Evolutionary conservation across 2,329 filamentous ascomycete genomes (phyloP), one percentile per base, ranked within the genome.

Genomic region (Talaromyces sp.): DNA sequence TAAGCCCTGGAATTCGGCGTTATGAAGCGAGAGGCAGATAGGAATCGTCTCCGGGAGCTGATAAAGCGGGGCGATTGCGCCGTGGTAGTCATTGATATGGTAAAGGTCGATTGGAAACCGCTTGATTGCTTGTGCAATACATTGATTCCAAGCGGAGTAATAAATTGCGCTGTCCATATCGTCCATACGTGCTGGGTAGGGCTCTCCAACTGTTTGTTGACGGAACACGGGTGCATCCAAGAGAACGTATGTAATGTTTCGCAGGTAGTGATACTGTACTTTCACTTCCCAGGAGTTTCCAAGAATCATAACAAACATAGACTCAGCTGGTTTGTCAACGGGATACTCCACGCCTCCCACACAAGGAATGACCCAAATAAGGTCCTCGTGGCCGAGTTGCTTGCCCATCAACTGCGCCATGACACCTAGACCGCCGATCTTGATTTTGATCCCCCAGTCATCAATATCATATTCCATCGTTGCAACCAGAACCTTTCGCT

Each of bases 381-480:
- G 75, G 64, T 88, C 81, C 61, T 87, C 81, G 58, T 88, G 84
- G 3, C 80, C 76, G 10, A 88, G 78, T 47, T 84, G 82, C 64
- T 86, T 85, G 16, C 83, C 83, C 85, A 88, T 88, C 2, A 88
- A 73, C 60, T 86, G 83, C 30, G 86, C 85, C 85, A 88, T 88
- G 55, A 87, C 85, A 67, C 86, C 86, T 4, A 88, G 75, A 55
- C 86, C 86, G 54, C 86, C 86, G 42, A 88, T 88, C 71, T 88
- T 88, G 71, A 88, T 85, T 70, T 86, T 88, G 71, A 88, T 85
- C 3, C 72, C 78, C 83, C 86, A 88, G 65, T 88, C 86, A 50
- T 86, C 83, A 55, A 88, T 87, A 56, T 88, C 84, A 69, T 88
- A 88, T 68, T 88, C 86, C 83, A 88, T 87, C 6, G 86, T 88